These are phyloP conservation scores for Hymenoscyphus repandus DNA, from an alignment of 2,329 filamentous ascomycete species.

Conservation along the genomic window DNA sequence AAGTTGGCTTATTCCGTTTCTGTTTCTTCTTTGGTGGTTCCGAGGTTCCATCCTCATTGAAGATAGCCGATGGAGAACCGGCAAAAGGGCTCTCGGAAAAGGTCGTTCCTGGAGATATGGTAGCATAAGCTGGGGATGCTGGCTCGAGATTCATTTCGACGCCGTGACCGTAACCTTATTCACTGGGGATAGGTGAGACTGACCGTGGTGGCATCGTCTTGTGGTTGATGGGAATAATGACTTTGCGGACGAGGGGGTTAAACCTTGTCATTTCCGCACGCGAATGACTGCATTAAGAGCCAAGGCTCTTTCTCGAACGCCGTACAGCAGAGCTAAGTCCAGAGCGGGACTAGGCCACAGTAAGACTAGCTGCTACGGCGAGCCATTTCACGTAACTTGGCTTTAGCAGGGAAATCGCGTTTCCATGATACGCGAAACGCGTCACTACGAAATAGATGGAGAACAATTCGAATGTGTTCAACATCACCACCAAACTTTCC, in stretches of 20 bases:
- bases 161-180: not conserved
- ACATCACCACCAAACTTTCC: constrained; percentile 20
- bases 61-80: constrained; percentile 12
- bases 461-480: constrained; percentile 17
- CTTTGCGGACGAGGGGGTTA: constrained; percentile 14
- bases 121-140: constrained; percentile 15
- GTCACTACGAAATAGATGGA: too few species aligned
- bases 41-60: constrained; percentile 11
- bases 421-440: not conserved
- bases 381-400: too few species aligned
- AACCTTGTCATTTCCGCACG: not conserved
- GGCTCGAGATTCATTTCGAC: constrained; percentile 15
- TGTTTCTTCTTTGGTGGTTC: constrained; percentile 55
- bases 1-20: constrained; percentile 77
- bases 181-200: too few species aligned
- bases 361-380: too few species aligned
- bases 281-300: not conserved
- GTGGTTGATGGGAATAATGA: constrained; percentile 31
- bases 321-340: too few species aligned
- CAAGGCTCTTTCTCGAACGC: too few species aligned
- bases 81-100: constrained; percentile 14
- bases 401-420: not conserved
- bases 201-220: not conserved
- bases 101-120: constrained; percentile 20
- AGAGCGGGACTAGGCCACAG: too few species aligned